phyloP scores from a whole-genome alignment of 1,284 basidiomycete species.

The Vanrija sp. region DNA sequence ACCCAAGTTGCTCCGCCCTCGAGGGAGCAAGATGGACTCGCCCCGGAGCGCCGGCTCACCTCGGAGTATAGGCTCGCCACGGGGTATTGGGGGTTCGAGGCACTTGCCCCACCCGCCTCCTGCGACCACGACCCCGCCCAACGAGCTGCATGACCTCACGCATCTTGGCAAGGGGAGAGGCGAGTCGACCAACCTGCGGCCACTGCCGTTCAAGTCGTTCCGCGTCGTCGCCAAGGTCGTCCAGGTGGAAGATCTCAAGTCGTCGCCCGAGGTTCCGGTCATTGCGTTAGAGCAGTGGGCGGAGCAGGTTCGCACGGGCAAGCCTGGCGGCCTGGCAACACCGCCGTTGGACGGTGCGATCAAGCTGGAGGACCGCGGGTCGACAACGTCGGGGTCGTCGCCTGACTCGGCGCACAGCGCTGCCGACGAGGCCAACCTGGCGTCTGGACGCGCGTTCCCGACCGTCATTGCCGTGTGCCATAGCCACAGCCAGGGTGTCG shows the following conservation, averaged over 20 bases:
- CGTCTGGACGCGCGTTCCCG: constrained; percentile 39
- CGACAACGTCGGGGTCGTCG: background rate
- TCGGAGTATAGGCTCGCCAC: background rate
- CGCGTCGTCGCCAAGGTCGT: constrained; percentile 46
- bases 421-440: background rate
- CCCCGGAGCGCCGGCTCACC: background rate
- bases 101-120: background rate
- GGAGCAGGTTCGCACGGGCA: constrained; percentile 19
- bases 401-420: background rate
- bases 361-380: background rate
- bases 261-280: constrained; percentile 23
- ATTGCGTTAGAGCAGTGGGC: constrained; percentile 23
- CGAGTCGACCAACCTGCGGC: constrained; percentile 21
- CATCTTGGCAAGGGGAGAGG: background rate
- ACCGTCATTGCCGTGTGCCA: constrained; percentile 50
- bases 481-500: constrained; percentile 44
- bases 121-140: constrained; percentile 8
- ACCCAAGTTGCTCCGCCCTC: constrained; percentile 39
- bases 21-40: constrained; percentile 17
- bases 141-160: background rate
- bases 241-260: constrained; percentile 36
- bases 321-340: constrained; percentile 13
- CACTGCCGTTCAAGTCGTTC: constrained; percentile 45
- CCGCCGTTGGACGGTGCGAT: constrained; percentile 8
- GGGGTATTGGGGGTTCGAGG: too few relatives aligned